Evolutionary conservation across 2,329 filamentous ascomycete species (phyloP).

Genomic region (Diaporthe longicolla): DNA sequence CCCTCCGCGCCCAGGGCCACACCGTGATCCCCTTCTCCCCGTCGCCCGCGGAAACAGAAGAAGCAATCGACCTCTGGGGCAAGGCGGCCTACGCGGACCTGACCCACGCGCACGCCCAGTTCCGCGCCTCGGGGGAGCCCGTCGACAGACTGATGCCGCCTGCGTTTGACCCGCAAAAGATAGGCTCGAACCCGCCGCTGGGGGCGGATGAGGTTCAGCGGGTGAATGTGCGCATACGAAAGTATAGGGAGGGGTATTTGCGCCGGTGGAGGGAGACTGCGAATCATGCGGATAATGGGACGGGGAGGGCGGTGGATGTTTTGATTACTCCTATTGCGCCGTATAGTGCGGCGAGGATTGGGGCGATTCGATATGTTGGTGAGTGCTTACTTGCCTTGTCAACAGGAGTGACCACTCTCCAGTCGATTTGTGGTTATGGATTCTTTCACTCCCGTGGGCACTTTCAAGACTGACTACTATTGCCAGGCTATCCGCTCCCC

Average conservation of each 20-base stretch:
- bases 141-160: slow-evolving; percentile 6
- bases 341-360: slow-evolving; percentile 19
- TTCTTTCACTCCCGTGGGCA: no score
- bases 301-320: slow-evolving; percentile 28
- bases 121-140: slow-evolving; percentile 28
- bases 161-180: slow-evolving; percentile 13
- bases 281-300: not conserved
- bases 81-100: slow-evolving; percentile 1
- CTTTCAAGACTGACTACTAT: not conserved
- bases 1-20: not conserved
- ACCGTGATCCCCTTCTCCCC: not conserved
- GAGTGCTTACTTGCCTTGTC: not conserved
- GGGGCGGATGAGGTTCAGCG: not conserved
- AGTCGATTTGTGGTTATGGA: no score
- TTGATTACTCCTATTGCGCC: slow-evolving; percentile 23
- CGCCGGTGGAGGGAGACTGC: slow-evolving; percentile 22
- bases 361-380: slow-evolving; percentile 16
- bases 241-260: slow-evolving; percentile 24
- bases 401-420: not conserved
- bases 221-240: slow-evolving; percentile 8
- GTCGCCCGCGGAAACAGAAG: not conserved
- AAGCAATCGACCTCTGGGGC: slow-evolving; percentile 10
- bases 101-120: slow-evolving; percentile 23
- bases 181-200: not conserved
- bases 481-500: slow-evolving; percentile 2